Conservation (phyloP, 352 stramenopile genomes). For the Globisporangium cystogenes region DNA sequence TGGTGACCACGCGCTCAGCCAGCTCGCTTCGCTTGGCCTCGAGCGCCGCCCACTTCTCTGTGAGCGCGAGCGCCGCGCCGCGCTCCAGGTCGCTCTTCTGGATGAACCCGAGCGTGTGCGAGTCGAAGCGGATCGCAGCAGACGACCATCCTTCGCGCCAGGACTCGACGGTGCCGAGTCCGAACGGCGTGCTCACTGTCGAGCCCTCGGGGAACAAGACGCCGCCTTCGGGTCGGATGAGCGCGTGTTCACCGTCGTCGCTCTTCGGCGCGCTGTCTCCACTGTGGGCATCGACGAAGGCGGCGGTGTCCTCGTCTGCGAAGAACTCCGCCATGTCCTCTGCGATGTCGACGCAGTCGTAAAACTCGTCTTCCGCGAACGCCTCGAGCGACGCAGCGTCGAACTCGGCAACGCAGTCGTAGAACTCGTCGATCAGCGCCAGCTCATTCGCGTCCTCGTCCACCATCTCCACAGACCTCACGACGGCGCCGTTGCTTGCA, state of each 20-base stretch:
- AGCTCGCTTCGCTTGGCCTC: constrained; percentile 53
- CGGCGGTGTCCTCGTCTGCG: constrained; percentile 37
- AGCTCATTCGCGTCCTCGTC: constrained; percentile 13
- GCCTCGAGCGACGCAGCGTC: constrained; percentile 50
- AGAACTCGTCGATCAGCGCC: constrained; percentile 77
- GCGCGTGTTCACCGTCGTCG: neutral
- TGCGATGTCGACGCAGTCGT: constrained; percentile 71
- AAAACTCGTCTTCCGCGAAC: constrained; percentile 82
- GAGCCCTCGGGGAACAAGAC: constrained; percentile 53
- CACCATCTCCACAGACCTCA: neutral
- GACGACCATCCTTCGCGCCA: constrained; percentile 32
- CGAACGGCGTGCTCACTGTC: constrained; percentile 59
- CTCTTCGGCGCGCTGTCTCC: neutral
- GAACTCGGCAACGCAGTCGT: constrained; percentile 60
- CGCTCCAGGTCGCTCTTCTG: constrained; percentile 53
- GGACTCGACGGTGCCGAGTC: constrained; percentile 45
- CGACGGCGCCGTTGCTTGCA: neutral
- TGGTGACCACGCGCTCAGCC: constrained; percentile 50
- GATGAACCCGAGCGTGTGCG: constrained; percentile 50
- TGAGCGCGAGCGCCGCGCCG: constrained; percentile 47
- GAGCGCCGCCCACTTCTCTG: constrained; percentile 25
- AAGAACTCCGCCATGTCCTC: constrained; percentile 47
- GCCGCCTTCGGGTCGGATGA: neutral
- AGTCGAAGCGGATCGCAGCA: constrained; percentile 32
- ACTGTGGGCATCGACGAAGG: constrained; percentile 22